These are phyloP conservation scores for Pulveroboletus sp. DNA, from an alignment of 768 basidiomycete genomes.

Conservation along the genomic window DNA sequence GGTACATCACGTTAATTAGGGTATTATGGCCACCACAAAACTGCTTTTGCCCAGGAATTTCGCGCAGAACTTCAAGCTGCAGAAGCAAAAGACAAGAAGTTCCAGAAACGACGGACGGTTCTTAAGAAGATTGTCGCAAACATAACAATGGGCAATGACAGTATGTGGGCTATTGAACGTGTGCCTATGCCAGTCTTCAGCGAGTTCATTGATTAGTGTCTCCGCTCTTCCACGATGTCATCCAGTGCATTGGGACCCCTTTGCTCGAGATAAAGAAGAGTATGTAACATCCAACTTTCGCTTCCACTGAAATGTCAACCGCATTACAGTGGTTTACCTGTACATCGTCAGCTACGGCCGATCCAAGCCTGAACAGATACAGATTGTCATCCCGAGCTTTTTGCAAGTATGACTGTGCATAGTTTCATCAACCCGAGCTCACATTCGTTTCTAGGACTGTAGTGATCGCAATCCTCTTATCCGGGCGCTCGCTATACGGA, in stretches of 20 bases:
- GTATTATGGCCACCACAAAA: slow-evolving; percentile 9
- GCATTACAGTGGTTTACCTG: slow-evolving; percentile 85
- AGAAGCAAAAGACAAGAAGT: slow-evolving; percentile 97
- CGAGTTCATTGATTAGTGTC: slow-evolving; percentile 62
- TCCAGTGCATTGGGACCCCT: slow-evolving; percentile 93
- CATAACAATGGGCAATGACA: slow-evolving; percentile 99
- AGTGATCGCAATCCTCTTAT: slow-evolving; percentile 95
- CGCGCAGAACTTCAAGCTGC: slow-evolving; percentile 88
- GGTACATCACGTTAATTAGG: slow-evolving; percentile 39
- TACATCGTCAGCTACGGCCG: slow-evolving; percentile 97
- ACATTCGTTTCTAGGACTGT: slow-evolving; percentile 66
- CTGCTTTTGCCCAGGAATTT: slow-evolving; percentile 60
- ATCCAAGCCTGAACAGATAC: slow-evolving; percentile 90
- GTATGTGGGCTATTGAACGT: slow-evolving; percentile 49
- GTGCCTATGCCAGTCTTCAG: slow-evolving; percentile 14
- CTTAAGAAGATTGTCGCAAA: slow-evolving; percentile 98
- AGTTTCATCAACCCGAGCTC: slow-evolving; percentile 8
- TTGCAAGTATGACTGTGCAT: slow-evolving; percentile 57
- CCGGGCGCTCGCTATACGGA: slow-evolving; percentile 94
- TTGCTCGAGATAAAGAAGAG: slow-evolving; percentile 99
- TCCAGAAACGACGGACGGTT: slow-evolving; percentile 85
- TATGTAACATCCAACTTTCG: slow-evolving; percentile 37
- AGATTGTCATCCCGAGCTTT: slow-evolving; percentile 87
- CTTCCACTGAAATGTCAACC: slow-evolving; percentile 1
- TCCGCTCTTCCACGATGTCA: slow-evolving; percentile 90